These are phyloP conservation scores for Arthrobotrys entomopaga DNA, from an alignment of 2,329 filamentous ascomycete species.

Conservation along the genomic window DNA sequence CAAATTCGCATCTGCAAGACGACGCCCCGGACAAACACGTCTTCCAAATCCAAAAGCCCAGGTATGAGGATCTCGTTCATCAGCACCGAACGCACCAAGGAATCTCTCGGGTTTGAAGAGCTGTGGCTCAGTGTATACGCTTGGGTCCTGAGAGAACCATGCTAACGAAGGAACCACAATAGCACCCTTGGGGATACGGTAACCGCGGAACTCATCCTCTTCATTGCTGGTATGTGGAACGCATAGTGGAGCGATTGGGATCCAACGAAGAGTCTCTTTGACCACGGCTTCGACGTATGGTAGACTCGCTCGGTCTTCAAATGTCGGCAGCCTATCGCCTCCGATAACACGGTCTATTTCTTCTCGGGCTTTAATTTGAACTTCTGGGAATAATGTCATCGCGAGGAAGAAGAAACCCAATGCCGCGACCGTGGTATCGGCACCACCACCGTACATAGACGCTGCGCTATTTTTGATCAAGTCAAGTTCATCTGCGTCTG, in stretches of 20 bases:
- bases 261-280: constrained; percentile 71
- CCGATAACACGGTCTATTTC: constrained; percentile 70
- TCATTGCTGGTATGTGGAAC: constrained; percentile 67
- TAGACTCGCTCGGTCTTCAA: constrained; percentile 66
- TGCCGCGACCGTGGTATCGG: constrained; percentile 64
- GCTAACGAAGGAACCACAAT: constrained; percentile 68
- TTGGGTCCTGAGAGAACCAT: constrained; percentile 69
- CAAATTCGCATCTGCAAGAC: constrained; percentile 67
- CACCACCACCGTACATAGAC: constrained; percentile 64
- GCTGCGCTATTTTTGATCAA: constrained; percentile 64
- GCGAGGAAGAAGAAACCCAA: constrained; percentile 61
- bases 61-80: constrained; percentile 63
- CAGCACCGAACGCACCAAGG: constrained; percentile 4
- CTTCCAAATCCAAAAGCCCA: constrained; percentile 70
- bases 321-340: constrained; percentile 67
- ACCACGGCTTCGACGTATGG: constrained; percentile 69
- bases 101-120: constrained; percentile 71
- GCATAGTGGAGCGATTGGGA: constrained; percentile 67
- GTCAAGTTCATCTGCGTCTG: constrained; percentile 62
- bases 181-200: constrained; percentile 67
- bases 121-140: constrained; percentile 73
- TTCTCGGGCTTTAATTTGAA: constrained; percentile 68
- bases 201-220: constrained; percentile 68
- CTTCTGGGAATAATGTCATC: constrained; percentile 67
- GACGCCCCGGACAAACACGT: constrained; percentile 70